These are phyloP conservation scores for Rhododendron molle DNA, from an alignment of 148 eudicot genomes.

Conservation along the genomic window DNA sequence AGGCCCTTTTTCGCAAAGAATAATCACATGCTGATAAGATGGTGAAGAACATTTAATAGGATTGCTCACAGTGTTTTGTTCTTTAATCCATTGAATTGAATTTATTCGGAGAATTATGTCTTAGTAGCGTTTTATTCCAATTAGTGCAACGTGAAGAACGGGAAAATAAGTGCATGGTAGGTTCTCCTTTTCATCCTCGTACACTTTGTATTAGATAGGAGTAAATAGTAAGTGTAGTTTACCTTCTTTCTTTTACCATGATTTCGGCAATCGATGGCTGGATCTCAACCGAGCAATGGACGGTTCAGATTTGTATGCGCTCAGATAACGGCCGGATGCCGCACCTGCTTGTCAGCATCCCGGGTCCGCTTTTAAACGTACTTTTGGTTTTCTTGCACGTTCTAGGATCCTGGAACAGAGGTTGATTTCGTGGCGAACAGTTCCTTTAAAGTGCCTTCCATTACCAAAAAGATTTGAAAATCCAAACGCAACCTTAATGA, in stretches of 20 bases:
- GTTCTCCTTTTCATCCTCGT: too few relatives aligned
- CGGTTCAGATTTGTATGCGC: too few relatives aligned
- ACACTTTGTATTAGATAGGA: too few relatives aligned
- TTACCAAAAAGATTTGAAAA: not conserved
- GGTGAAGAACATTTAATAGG: not conserved
- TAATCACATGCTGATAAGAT: not conserved
- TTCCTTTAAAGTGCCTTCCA: not conserved
- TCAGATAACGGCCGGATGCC: too few relatives aligned
- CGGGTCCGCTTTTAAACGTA: too few relatives aligned
- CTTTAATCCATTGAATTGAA: not conserved
- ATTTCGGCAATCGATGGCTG: too few relatives aligned
- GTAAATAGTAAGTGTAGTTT: too few relatives aligned
- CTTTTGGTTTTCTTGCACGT: not conserved
- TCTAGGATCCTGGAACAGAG: not conserved
- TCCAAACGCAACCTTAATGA: not conserved
- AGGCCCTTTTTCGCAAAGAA: not conserved
- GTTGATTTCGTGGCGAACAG: not conserved
- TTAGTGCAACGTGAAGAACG: not conserved
- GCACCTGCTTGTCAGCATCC: too few relatives aligned
- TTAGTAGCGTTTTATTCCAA: not conserved
- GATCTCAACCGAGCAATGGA: too few relatives aligned
- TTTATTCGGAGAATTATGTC: not conserved
- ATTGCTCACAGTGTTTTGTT: not conserved
- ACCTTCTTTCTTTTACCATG: too few relatives aligned
- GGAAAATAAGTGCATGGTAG: not conserved